Evolutionary conservation across 2,329 filamentous ascomycete genomes (phyloP), one percentile per base, ranked within the genome.

Genomic region (Thelonectria discophora): DNA sequence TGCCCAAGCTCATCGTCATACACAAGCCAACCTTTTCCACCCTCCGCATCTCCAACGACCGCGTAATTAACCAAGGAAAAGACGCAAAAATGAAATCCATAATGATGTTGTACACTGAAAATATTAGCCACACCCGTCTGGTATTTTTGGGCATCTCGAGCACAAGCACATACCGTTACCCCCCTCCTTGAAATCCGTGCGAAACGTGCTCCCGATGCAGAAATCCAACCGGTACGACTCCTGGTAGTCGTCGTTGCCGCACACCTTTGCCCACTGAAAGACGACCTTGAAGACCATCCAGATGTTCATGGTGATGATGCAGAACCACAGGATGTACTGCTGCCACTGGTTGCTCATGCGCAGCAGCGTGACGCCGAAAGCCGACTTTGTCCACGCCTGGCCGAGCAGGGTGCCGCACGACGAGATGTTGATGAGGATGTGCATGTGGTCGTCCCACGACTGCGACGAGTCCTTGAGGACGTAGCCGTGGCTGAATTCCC

Each of bases 41-140:
- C 24, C 70, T 76, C 27, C 77, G 75, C 78, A 85, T 83, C 56
- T 81, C 80, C 46, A 85, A 64, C 3, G 75, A 76, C 71, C 79
- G 81, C 1, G 80, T 82, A 18, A 85, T 78, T 20, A 82, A 65
- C 81, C 82, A 84, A 3, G 82, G 82, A 53, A 84, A 81, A 9
- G 73, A 57, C 0, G 83, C 81, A 65, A 85, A 80, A 0, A 82
- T 65, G 42, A 85, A 83, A 60, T 85, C 83, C 80, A 84, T 84
- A 27, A 84, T 74, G 57, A 84, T 81, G 68, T 84, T 84, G 69
- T 83, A 84, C 5, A 82, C 81, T 84, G 61, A 1, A 39, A 3
- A 15, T 3, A 32, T 4, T 5, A 3, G 2, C 1, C 15, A 17
- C 3, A 6, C 9, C 20, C 12, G 15, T 13, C n/a, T n/a, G n/a